These are phyloP conservation scores for Platanthera guangdongensis DNA, from an alignment of 106 monocot species.

Conservation along the genomic window DNA sequence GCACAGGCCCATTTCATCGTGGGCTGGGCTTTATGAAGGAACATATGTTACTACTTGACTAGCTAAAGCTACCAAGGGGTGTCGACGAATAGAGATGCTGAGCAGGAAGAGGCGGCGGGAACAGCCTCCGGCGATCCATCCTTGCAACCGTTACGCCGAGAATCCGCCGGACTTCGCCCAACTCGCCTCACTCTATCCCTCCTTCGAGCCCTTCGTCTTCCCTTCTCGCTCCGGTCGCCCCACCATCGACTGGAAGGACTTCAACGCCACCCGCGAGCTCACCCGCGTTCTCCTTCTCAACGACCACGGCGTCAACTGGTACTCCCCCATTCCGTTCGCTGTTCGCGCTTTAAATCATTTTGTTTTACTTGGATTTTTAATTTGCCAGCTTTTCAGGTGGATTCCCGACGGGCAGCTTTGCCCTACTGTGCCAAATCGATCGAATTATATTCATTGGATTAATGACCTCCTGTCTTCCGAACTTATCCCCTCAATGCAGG, in stretches of 20 bases:
- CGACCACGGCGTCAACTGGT: constrained; percentile 86
- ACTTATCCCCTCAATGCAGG: constrained; percentile 27
- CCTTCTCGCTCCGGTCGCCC: constrained; percentile 34
- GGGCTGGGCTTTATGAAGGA: no score
- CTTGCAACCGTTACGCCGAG: constrained; percentile 63
- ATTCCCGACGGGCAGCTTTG: constrained; percentile 93
- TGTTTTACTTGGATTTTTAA: constrained; percentile 3
- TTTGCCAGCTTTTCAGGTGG: constrained; percentile 51
- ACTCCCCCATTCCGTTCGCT: background rate
- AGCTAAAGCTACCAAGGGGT: no score
- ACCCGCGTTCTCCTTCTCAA: constrained; percentile 86
- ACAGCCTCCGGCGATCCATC: constrained; percentile 55
- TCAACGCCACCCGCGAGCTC: constrained; percentile 91
- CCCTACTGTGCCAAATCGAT: constrained; percentile 83
- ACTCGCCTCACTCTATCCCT: constrained; percentile 90
- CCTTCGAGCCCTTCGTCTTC: constrained; percentile 68
- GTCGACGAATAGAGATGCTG: constrained; percentile 26
- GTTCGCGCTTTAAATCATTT: background rate
- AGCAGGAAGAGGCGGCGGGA: constrained; percentile 59
- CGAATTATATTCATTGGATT: constrained; percentile 95
- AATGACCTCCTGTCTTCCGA: constrained; percentile 71
- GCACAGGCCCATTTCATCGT: no score
- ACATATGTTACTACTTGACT: no score
- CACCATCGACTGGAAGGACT: constrained; percentile 82
- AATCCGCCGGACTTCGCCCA: constrained; percentile 68